Conservation (phyloP, 2,329 filamentous ascomycete genomes). For the Fusarium sp. region DNA sequence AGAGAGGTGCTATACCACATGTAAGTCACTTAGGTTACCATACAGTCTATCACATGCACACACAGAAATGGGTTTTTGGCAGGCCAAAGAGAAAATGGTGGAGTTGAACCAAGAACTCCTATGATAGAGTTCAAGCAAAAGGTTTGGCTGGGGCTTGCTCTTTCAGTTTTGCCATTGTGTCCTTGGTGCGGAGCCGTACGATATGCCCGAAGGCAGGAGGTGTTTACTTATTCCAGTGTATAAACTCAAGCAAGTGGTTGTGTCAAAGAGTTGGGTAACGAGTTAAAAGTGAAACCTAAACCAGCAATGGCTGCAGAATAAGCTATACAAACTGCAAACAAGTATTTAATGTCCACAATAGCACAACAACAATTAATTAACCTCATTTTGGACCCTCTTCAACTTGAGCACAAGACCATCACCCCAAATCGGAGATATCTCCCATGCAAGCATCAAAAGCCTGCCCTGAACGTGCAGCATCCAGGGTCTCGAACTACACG, state of each 20-base stretch:
- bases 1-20: too few relatives aligned
- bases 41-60: too few relatives aligned
- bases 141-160: too few relatives aligned
- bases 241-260: too few relatives aligned
- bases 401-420: conserved; percentile 10
- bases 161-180: too few relatives aligned
- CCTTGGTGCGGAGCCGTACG: too few relatives aligned
- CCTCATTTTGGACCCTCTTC: not conserved
- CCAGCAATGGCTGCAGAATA: not conserved
- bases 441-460: conserved; percentile 5
- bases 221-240: not conserved
- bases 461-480: conserved; percentile 6
- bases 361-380: not conserved
- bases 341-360: not conserved
- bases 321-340: not conserved
- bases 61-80: too few relatives aligned
- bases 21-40: too few relatives aligned
- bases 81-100: too few relatives aligned
- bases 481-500: conserved; percentile 37
- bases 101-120: not conserved
- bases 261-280: not conserved
- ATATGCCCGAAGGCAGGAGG: not conserved
- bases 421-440: conserved; percentile 8
- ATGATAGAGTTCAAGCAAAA: not conserved
- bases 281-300: not conserved